These are phyloP conservation scores for Antrodiella citrinella DNA, from an alignment of 768 basidiomycete genomes.

Conservation along the genomic window DNA sequence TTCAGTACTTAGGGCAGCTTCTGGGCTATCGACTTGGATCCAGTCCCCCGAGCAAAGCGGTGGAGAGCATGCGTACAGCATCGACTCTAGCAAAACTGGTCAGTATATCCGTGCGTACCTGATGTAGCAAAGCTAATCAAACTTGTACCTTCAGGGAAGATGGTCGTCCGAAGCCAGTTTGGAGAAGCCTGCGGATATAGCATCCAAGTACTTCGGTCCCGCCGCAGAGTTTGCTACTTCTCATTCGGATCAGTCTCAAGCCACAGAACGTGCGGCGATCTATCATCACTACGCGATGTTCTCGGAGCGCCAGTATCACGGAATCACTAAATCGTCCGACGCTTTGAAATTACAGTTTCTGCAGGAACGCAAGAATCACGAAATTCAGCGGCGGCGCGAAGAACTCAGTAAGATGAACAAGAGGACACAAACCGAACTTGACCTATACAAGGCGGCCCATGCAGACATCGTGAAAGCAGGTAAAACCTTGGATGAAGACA, in stretches of 20 bases:
- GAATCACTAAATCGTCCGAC: constrained; percentile 62
- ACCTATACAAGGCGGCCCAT: constrained; percentile 21
- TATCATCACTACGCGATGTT: constrained; percentile 83
- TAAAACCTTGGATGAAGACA: constrained; percentile 47
- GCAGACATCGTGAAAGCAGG: constrained; percentile 32
- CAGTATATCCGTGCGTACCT: constrained; percentile 21
- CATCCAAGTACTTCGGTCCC: constrained; percentile 57
- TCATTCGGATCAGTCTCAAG: constrained; percentile 4
- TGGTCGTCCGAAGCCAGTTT: constrained; percentile 88
- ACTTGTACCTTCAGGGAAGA: constrained; percentile 71
- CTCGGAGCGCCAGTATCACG: constrained; percentile 80
- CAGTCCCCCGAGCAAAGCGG: too few species aligned
- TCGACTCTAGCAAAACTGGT: constrained; percentile 53
- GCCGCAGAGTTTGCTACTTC: constrained; percentile 35
- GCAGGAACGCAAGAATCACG: constrained; percentile 60
- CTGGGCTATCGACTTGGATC: too few species aligned
- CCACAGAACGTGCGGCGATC: constrained; percentile 7
- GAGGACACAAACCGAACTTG: constrained; percentile 11
- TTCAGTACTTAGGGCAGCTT: constrained; percentile 61
- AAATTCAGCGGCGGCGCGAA: constrained; percentile 49
- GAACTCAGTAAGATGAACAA: constrained; percentile 22
- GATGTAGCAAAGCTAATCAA: too few species aligned
- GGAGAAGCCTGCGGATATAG: constrained; percentile 68
- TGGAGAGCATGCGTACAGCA: background rate
- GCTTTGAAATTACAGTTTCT: constrained; percentile 62